Base-by-base conservation (phyloP, 1,284 basidiomycete species). In the Limonomyces culmigenus region DNA sequence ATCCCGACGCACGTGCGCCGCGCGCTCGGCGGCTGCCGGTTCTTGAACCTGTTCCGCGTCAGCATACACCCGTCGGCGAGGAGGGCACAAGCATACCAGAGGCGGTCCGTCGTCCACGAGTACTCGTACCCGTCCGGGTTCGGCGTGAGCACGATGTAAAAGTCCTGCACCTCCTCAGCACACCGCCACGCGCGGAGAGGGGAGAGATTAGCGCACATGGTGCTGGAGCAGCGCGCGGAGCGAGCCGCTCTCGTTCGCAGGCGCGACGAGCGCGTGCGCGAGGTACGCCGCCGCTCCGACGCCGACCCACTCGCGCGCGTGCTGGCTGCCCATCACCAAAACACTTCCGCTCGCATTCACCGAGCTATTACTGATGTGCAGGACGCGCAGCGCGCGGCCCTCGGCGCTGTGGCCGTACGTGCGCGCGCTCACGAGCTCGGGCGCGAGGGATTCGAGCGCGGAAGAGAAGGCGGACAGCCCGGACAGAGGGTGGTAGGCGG, bases 121-220 rank as follows among this genome's bases (percentile, higher is more conserved):
- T 76, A 80, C 2, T 59, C 65, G 48, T 87, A 88, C 0, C 87
- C 87, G 47, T 92, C 87, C 4, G 84, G 84, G 47, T 91, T 92
- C 4, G 83, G 70, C 0, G 73, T 59, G 0, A 86, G 83, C 6
- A 92, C 61, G 41, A 91, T 65, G 37, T 83, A 74, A 50, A 91
- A 79, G 29, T 72, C 67, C 71, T 75, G 40, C 2, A 30, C 8
- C 19, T 14, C 11, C 25, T 32, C 33, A 23, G 31, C 14, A 36
- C 6, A 35, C 6, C 15, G 32, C 36, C 33, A 12, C 5, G 27
- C 33, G 23, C 3, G 15, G 27, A 14, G 32, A 23, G 21, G 30
- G 14, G 17, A 25, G 13, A 25, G 16, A 32, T 36, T 20, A 45
- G 41, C 50, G 51, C 43, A 74, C 71, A 47, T 74, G 77, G 21